Base-by-base conservation (phyloP, 306 rosid species). In the Alnus rubra region DNA sequence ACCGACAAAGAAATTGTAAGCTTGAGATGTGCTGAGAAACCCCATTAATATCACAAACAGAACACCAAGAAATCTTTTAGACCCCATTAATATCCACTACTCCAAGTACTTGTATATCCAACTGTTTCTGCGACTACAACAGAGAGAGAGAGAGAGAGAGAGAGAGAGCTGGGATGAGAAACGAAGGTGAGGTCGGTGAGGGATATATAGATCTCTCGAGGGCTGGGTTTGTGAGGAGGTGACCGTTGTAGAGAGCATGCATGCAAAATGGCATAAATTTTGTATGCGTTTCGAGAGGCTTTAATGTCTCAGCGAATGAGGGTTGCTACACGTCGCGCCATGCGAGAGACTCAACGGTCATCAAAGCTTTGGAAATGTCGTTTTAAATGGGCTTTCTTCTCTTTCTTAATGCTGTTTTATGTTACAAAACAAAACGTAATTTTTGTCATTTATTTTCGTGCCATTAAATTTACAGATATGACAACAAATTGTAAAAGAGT, bases 1-100 rank as follows among this genome's bases (percentile, higher is more conserved):
- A 64, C 97, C 94, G 42, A 93, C 92, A 6, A 14, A 5, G 79
- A 83, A 89, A 4, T 79, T 71, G 60, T 33, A 50, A 23, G 85
- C 87, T 72, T 81, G 74, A 67, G 81, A 78, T 0, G 79, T 81
- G 73, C 72, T 37, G 51, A 80, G 73, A 69, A 84, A 74, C 14
- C 69, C 50, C 75, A 73, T 50, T 11, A 71, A 60, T 60, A 81
- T 51, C 53, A 70, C 35, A 69, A 82, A 11, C 7, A 91, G 3
- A 30, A 82, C 7, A 3, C 64, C 71, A 9, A 81, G 23, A 54
- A 82, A 67, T 39, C 77, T 69, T 2, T 14, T 8, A 28, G 53
- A 73, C 71, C 23, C 84, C 89, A 87, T 87, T 45, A 48, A 55
- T 1, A 31, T 11, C 1, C 13, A 33, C 37, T 33, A 13, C 53